These are phyloP conservation scores for Trichoderma virens DNA, from an alignment of 495 filamentous ascomycete genomes.

Conservation along the genomic window DNA sequence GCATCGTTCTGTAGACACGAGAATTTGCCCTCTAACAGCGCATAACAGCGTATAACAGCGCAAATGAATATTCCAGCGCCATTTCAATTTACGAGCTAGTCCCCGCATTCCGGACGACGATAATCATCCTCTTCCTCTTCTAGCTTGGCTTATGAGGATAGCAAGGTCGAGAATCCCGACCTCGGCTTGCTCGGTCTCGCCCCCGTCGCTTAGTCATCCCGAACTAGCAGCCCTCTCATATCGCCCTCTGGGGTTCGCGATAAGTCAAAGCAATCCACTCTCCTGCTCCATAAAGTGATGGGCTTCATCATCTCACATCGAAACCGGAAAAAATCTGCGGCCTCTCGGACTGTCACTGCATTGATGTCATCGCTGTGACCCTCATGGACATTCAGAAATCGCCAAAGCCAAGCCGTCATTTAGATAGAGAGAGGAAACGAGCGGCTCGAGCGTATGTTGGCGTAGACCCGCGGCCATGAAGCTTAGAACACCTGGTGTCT, in stretches of 20 bases:
- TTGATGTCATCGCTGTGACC: neutral
- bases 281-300: neutral
- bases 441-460: slow-evolving; percentile 1
- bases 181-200: neutral
- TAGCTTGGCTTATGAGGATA: too few relatives aligned
- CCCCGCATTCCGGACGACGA: too few relatives aligned
- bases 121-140: too few relatives aligned
- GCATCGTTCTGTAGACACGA: too few relatives aligned
- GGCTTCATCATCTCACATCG: neutral
- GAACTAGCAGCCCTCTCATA: neutral
- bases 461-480: neutral
- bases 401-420: neutral
- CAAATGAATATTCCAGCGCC: too few relatives aligned
- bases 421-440: slow-evolving; percentile 5
- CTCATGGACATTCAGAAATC: neutral
- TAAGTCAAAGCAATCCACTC: neutral
- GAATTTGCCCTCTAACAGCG: too few relatives aligned
- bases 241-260: neutral
- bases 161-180: too few relatives aligned
- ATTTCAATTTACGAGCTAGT: too few relatives aligned
- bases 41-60: too few relatives aligned
- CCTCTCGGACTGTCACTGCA: neutral
- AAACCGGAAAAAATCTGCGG: neutral
- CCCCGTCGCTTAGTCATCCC: neutral
- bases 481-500: neutral